Conservation (phyloP, 495 filamentous ascomycete species). For the Trichocladium uniseriatum region DNA sequence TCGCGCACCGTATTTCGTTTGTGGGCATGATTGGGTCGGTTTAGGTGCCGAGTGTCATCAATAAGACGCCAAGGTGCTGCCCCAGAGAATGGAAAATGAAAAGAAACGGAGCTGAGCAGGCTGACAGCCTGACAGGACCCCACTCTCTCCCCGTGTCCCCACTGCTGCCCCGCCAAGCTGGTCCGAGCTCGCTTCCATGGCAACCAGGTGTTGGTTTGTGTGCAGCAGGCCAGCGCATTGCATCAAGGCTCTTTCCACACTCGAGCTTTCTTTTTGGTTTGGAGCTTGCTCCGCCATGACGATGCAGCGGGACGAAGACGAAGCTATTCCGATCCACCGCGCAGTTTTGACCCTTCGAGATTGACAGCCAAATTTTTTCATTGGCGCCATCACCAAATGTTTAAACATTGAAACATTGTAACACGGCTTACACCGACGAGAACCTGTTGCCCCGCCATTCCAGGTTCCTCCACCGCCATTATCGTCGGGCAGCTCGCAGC, state of each 20-base stretch:
- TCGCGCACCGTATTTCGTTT: too few relatives aligned
- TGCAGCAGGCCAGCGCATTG: conserved; percentile 1
- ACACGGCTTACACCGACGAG: not conserved
- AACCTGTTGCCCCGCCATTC: conserved; percentile 10
- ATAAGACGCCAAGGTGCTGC: too few relatives aligned
- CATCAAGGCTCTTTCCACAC: not conserved
- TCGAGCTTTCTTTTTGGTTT: not conserved
- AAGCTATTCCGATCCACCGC: not conserved
- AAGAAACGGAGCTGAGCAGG: too few relatives aligned
- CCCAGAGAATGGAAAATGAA: too few relatives aligned
- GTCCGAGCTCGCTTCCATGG: conserved; percentile 1
- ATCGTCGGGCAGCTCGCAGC: too few relatives aligned
- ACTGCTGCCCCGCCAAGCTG: not conserved
- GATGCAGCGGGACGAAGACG: not conserved
- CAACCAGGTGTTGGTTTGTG: conserved; percentile 8
- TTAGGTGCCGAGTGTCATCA: too few relatives aligned
- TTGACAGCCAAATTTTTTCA: not conserved
- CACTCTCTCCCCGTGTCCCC: too few relatives aligned
- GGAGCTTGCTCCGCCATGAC: not conserved
- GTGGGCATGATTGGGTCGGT: too few relatives aligned
- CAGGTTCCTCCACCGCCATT: not conserved
- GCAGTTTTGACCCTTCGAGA: not conserved
- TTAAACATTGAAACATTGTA: not conserved
- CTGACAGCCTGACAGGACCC: too few relatives aligned
- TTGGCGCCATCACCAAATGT: not conserved